Conservation (phyloP, 768 basidiomycete genomes). For the Coprinellus aureogranulatus region DNA sequence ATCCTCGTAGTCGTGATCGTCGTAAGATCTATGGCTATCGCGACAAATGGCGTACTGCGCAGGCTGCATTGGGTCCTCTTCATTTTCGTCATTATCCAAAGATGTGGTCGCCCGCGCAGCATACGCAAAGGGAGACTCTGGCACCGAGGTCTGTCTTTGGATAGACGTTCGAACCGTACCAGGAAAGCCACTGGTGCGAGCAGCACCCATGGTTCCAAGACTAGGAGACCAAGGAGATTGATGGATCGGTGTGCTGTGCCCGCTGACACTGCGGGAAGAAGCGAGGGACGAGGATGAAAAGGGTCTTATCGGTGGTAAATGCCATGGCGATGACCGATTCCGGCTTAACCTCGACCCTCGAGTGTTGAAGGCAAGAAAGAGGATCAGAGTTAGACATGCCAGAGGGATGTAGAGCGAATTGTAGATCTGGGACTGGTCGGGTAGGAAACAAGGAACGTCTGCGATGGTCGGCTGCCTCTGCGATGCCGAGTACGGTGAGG, state of each 20-base stretch:
- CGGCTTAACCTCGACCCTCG: constrained; percentile 19
- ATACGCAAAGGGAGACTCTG: constrained; percentile 22
- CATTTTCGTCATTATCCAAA: constrained; percentile 41
- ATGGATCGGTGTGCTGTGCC: constrained; percentile 3
- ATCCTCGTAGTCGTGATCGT: constrained; percentile 35
- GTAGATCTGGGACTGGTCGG: constrained; percentile 65
- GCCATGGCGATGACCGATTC: constrained; percentile 9
- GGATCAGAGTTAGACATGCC: constrained; percentile 49
- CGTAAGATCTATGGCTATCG: constrained; percentile 25
- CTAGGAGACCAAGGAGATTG: constrained; percentile 11
- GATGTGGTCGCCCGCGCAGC: constrained; percentile 43
- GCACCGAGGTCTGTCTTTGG: constrained; percentile 20
- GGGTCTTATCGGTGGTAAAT: constrained; percentile 9
- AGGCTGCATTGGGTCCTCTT: constrained; percentile 51
- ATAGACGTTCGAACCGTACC: constrained; percentile 15
- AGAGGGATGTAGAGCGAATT: constrained; percentile 62
- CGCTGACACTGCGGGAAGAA: constrained; percentile 2
- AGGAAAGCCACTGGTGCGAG: constrained; percentile 4
- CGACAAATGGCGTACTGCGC: constrained; percentile 45
- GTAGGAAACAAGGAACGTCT: constrained; percentile 76
- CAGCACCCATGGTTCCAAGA: neutral
- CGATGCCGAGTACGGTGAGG: constrained; percentile 36
- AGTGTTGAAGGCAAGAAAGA: constrained; percentile 43
- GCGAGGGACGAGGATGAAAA: constrained; percentile 17
- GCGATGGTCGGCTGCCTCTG: constrained; percentile 44